Evolutionary conservation across 148 eudicot genomes (phyloP).

Genomic region (Fagopyrum tataricum): DNA sequence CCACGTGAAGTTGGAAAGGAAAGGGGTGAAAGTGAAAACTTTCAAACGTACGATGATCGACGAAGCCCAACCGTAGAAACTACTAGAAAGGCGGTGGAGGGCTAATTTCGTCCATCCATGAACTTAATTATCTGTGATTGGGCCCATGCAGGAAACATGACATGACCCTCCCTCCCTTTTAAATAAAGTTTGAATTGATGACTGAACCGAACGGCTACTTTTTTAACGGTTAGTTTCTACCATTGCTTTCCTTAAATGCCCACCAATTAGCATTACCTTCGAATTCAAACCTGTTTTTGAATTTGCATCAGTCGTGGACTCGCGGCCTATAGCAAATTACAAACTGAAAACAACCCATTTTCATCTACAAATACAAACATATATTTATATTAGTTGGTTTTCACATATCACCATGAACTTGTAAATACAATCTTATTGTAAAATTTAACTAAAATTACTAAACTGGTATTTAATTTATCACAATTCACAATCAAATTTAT

Average conservation of each 20-base stretch:
- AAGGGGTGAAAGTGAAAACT: too few species aligned
- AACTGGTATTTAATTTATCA: too few species aligned
- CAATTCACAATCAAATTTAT: too few species aligned
- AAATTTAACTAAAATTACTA: too few species aligned
- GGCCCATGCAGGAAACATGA: not conserved
- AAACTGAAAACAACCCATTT: too few species aligned
- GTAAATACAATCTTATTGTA: too few species aligned
- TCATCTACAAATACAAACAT: too few species aligned
- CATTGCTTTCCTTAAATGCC: not conserved
- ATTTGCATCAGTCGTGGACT: not conserved
- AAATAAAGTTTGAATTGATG: constrained; percentile 3
- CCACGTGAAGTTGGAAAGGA: not conserved
- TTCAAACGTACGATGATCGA: too few species aligned
- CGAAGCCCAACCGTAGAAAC: not conserved
- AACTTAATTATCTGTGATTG: not conserved
- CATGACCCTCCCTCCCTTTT: not conserved
- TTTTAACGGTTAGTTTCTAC: not conserved
- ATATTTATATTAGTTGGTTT: too few species aligned
- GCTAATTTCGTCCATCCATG: not conserved
- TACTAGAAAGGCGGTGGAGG: not conserved
- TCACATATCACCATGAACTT: too few species aligned
- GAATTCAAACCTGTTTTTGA: not conserved
- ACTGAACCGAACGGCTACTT: constrained; percentile 9
- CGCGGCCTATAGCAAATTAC: too few species aligned
- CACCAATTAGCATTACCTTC: not conserved